Conservation (phyloP, 2,329 filamentous ascomycete species). For the Myriosclerotinia curreyana region DNA sequence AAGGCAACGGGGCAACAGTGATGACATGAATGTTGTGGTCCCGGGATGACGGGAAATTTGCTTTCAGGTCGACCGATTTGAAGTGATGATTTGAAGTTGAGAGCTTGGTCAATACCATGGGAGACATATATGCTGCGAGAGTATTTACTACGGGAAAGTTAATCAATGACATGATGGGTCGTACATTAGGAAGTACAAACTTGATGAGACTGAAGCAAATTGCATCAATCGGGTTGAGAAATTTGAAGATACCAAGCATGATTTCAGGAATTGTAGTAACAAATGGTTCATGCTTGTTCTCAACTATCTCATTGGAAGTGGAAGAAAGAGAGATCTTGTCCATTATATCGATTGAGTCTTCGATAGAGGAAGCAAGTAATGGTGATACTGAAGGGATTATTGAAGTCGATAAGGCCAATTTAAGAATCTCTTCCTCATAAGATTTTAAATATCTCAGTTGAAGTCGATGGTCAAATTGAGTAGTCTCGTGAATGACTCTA, state of each 20-base stretch:
- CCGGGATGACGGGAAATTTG: slow-evolving; percentile 22
- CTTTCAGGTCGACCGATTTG: slow-evolving; percentile 27
- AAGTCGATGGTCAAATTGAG: not conserved
- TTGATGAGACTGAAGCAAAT: slow-evolving; percentile 29
- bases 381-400: not conserved
- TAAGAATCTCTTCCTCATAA: slow-evolving; percentile 9
- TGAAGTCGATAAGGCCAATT: not conserved
- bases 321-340: not conserved
- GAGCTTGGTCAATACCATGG: slow-evolving; percentile 3
- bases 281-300: not conserved
- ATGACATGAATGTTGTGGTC: slow-evolving; percentile 25
- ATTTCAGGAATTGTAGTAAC: slow-evolving; percentile 28
- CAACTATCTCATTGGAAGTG: not conserved
- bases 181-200: slow-evolving; percentile 22
- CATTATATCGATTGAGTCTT: not conserved
- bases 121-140: slow-evolving; percentile 25
- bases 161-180: not conserved
- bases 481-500: slow-evolving; percentile 7
- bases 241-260: slow-evolving; percentile 27
- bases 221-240: slow-evolving; percentile 30
- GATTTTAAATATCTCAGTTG: slow-evolving; percentile 1
- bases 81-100: slow-evolving; percentile 14
- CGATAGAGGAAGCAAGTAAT: not conserved
- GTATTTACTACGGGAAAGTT: slow-evolving; percentile 24
- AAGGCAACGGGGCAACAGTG: slow-evolving; percentile 33